These are phyloP conservation scores for Tinospora cordifolia DNA, from an alignment of 164 flowering plant genomes.

Conservation along the genomic window DNA sequence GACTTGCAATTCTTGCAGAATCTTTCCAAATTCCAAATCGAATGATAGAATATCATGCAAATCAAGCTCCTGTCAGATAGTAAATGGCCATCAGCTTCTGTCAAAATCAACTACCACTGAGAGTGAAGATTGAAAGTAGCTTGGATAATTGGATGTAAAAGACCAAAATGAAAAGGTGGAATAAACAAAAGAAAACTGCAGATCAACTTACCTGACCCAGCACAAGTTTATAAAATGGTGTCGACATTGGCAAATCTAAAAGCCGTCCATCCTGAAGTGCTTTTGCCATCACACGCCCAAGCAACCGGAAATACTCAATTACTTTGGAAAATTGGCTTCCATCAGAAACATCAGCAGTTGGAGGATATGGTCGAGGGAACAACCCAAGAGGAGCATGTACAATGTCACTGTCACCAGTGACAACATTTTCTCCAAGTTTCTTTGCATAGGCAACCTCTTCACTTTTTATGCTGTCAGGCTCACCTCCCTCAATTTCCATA, in stretches of 20 bases:
- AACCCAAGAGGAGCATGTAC: constrained; percentile 84
- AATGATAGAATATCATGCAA: constrained; percentile 80
- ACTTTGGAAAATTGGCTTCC: constrained; percentile 61
- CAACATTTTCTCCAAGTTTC: constrained; percentile 20
- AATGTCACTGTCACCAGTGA: constrained; percentile 29
- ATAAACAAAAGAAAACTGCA: neutral
- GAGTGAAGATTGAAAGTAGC: neutral
- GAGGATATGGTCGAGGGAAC: constrained; percentile 93
- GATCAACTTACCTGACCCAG: constrained; percentile 73
- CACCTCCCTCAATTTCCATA: constrained; percentile 60
- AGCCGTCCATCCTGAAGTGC: constrained; percentile 99
- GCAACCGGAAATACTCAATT: constrained; percentile 65
- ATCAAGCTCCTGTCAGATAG: constrained; percentile 76
- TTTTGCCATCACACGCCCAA: constrained; percentile 95
- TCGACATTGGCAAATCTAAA: constrained; percentile 82
- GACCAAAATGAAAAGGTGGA: neutral
- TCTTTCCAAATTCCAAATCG: constrained; percentile 77
- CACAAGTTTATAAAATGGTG: constrained; percentile 78
- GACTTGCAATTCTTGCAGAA: constrained; percentile 73
- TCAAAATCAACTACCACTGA: neutral
- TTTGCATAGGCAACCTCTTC: constrained; percentile 20
- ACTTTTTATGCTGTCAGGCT: constrained; percentile 28
- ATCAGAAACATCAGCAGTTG: constrained; percentile 58
- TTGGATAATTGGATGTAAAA: neutral
- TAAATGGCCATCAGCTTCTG: neutral